Evolutionary conservation across 495 filamentous ascomycete species (phyloP).

Genomic region (Acidiella bohemica): DNA sequence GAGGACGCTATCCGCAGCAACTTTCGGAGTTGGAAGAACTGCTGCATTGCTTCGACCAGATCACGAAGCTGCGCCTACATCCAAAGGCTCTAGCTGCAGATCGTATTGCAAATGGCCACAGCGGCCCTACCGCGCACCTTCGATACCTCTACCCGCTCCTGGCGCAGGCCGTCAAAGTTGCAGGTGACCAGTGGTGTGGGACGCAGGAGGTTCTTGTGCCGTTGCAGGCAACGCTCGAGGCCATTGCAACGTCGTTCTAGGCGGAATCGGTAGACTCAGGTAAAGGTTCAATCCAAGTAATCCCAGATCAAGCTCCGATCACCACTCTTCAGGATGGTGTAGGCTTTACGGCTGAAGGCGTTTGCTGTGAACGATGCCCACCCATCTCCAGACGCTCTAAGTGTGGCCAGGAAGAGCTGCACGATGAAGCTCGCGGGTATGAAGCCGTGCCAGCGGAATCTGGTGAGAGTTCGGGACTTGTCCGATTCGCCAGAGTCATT

Average conservation of each 20-base stretch:
- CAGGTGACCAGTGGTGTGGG: slow-evolving; percentile 34
- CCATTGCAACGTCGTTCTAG: slow-evolving; percentile 3
- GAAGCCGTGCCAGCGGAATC: slow-evolving; percentile 27
- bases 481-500: background rate
- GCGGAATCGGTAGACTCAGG: background rate
- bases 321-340: slow-evolving; percentile 11
- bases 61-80: slow-evolving; percentile 56
- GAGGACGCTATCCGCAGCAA: slow-evolving; percentile 87
- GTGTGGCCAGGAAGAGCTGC: slow-evolving; percentile 20
- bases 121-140: slow-evolving; percentile 56
- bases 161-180: slow-evolving; percentile 52
- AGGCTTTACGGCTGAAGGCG: slow-evolving; percentile 21
- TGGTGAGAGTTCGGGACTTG: slow-evolving; percentile 14
- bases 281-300: slow-evolving; percentile 11
- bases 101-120: slow-evolving; percentile 38
- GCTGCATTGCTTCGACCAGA: slow-evolving; percentile 48
- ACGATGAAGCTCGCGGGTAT: slow-evolving; percentile 21
- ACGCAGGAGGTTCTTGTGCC: slow-evolving; percentile 48
- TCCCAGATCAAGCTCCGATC: slow-evolving; percentile 17
- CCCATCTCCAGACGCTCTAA: slow-evolving; percentile 17
- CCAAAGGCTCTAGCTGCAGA: slow-evolving; percentile 53
- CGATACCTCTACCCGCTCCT: slow-evolving; percentile 73
- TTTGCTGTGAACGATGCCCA: slow-evolving; percentile 26
- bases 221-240: slow-evolving; percentile 45
- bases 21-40: slow-evolving; percentile 66